Percentiles rank a stretch among this genome's conserved stretches.
Conservation (phyloP, 306 rosid genomes). For the Erythrophleum fordii region DNA sequence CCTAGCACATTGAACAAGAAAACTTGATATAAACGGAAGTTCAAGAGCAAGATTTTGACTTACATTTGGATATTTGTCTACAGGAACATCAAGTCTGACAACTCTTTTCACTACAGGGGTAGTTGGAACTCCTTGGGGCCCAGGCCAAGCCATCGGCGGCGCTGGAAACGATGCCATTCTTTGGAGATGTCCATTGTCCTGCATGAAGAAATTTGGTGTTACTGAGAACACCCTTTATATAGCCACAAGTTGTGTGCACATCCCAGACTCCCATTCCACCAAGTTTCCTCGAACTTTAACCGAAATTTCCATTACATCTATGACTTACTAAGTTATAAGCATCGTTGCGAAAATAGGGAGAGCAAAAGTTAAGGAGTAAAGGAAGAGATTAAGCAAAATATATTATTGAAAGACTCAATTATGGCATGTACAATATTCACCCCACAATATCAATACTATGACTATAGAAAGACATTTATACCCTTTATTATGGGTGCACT, state of each 20-base stretch:
- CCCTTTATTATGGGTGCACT: background rate
- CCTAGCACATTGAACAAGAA: constrained; percentile 36
- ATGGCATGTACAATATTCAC: background rate
- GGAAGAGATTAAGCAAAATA: background rate
- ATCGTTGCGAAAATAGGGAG: background rate
- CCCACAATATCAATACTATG: background rate
- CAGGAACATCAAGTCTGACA: constrained; percentile 86
- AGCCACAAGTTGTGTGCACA: constrained; percentile 27
- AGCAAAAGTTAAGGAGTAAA: background rate
- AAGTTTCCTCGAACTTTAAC: constrained; percentile 24
- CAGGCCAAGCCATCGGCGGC: constrained; percentile 75
- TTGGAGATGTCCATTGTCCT: constrained; percentile 72
- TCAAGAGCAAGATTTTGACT: constrained; percentile 39
- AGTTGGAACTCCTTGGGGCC: constrained; percentile 72
- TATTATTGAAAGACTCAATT: no score
- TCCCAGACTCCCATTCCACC: constrained; percentile 26
- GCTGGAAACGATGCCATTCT: constrained; percentile 66
- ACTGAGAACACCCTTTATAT: constrained; percentile 29
- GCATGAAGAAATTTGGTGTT: constrained; percentile 32
- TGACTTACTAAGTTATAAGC: constrained; percentile 5
- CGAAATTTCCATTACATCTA: background rate
- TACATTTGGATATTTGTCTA: constrained; percentile 87
- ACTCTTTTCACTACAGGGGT: constrained; percentile 82
- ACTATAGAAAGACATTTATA: background rate
- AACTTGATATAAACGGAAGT: constrained; percentile 19